Base-by-base conservation (phyloP, 2,329 filamentous ascomycete genomes). In the Fusarium vanettenii region DNA sequence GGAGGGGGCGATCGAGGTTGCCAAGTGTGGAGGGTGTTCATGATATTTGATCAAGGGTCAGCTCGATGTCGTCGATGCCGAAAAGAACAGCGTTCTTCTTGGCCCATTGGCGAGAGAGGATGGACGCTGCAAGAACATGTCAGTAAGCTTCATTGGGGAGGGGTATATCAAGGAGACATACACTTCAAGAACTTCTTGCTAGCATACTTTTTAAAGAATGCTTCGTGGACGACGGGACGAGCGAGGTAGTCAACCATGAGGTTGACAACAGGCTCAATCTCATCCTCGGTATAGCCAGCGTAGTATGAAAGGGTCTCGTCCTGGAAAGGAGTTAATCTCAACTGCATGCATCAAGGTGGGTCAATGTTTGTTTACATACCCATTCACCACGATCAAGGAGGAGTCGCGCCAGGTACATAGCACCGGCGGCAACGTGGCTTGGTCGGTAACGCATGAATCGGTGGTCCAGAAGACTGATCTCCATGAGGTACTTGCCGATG, bases 101-200 rank as follows among this genome's bases (percentile, higher is more conserved):
- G 67, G 95, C 95, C 97, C 97, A 99, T 80, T 94, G 91, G 79
- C 96, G 94, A 39, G 95, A 94, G 71, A 97, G 89, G 79, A 98
- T 95, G 29, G 96, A 98, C 78, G 95, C 95, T 98, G 50, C 5
- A 25, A 41, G 4, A 2, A 6, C 2, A 35, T 48, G 74, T 80
- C 41, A 81, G 76, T 35, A 27, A 29, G 22, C 27, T 66, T 55
- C 9, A 37, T 22, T 20, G 8, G 41, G 7, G 4, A 18, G 25
- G 22, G 4, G 14, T 6, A n/a, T 5, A 9, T 31, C 18, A 20
- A 33, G 31, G 25, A 67, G n/a, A 79, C 89, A 86, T 91, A 98
- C 96, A 95, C 88, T 99, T 99, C 79, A 98, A 87, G 86, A 98
- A 99, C 86, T 98, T 98, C 89, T 98, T 99, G 90, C 95, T 97